Conservation (phyloP, 2,329 filamentous ascomycete species). For the Teratosphaeria destructans region DNA sequence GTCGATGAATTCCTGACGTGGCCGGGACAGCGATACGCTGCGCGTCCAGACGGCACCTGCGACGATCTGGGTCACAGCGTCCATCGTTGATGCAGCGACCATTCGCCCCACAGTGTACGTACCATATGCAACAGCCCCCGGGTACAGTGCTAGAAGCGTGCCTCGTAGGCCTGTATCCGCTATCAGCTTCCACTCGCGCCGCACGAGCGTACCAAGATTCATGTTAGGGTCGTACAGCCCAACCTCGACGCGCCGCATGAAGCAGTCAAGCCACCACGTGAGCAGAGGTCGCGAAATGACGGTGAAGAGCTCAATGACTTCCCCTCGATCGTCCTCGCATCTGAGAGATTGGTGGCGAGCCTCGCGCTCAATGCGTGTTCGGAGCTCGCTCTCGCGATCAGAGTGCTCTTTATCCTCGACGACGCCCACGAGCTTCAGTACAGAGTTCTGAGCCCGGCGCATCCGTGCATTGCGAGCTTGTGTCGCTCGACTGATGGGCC, state of each 20-base stretch:
- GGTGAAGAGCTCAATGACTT: constrained; percentile 10
- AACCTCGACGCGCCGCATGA: constrained; percentile 14
- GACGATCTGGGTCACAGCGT: background rate
- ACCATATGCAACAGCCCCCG: constrained; percentile 6
- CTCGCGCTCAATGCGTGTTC: constrained; percentile 4
- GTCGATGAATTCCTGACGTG: background rate
- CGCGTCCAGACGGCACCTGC: background rate
- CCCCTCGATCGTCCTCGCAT: constrained; percentile 16
- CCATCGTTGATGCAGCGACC: background rate
- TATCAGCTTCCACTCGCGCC: constrained; percentile 6
- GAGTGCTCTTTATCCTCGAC: constrained; percentile 28
- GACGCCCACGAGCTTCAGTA: constrained; percentile 37
- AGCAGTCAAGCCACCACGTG: constrained; percentile 12
- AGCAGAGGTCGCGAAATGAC: constrained; percentile 6
- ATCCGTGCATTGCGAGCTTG: constrained; percentile 30
- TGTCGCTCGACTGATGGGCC: constrained; percentile 32
- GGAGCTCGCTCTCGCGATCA: constrained; percentile 2
- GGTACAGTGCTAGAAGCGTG: constrained; percentile 5
- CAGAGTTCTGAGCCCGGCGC: constrained; percentile 38
- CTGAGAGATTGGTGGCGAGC: constrained; percentile 8
- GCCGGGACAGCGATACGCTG: background rate
- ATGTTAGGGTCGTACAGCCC: constrained; percentile 13
- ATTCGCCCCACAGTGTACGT: constrained; percentile 1
- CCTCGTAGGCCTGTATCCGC: constrained; percentile 5
- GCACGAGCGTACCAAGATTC: constrained; percentile 11